Percentiles rank a stretch among this genome's conserved stretches.
phyloP scores from a whole-genome alignment of 2,329 filamentous ascomycete species.

The Ascochyta pisi region DNA sequence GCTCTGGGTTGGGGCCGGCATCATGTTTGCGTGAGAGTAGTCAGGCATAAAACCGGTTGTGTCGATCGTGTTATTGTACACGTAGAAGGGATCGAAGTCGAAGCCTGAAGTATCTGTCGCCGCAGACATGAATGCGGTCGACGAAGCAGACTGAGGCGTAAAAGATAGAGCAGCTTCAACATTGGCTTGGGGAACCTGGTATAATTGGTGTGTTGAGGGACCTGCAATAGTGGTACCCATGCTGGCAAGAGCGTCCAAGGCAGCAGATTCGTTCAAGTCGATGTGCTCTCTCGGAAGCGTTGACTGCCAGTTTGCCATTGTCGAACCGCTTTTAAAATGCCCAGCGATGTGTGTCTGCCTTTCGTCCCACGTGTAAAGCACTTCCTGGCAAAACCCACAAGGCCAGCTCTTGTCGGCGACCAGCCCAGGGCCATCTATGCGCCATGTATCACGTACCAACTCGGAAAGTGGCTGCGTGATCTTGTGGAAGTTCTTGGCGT shows the following conservation, averaged over 20 bases:
- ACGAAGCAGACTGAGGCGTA: neutral
- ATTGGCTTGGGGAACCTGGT: neutral
- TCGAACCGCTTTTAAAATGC: slow-evolving; percentile 43
- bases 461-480: slow-evolving; percentile 26
- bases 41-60: neutral
- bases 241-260: neutral
- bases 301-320: slow-evolving; percentile 37
- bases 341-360: slow-evolving; percentile 42
- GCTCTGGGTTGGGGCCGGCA: neutral
- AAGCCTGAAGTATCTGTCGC: neutral
- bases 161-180: neutral
- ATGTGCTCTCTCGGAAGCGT: neutral
- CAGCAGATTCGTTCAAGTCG: neutral
- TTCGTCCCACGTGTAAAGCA: slow-evolving; percentile 36
- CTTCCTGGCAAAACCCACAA: slow-evolving; percentile 42
- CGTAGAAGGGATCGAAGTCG: neutral
- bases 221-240: slow-evolving; percentile 7
- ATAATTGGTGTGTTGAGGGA: neutral
- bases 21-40: neutral
- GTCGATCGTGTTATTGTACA: slow-evolving; percentile 2
- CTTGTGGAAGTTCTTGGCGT: slow-evolving; percentile 44
- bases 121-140: neutral
- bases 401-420: slow-evolving; percentile 29
- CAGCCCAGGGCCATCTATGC: slow-evolving; percentile 24
- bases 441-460: slow-evolving; percentile 39